A percentile compares a stretch with the other conserved stretches of the same genome.
Conservation (phyloP, 2,329 filamentous ascomycete species). For the Mycocentrospora acerina region DNA sequence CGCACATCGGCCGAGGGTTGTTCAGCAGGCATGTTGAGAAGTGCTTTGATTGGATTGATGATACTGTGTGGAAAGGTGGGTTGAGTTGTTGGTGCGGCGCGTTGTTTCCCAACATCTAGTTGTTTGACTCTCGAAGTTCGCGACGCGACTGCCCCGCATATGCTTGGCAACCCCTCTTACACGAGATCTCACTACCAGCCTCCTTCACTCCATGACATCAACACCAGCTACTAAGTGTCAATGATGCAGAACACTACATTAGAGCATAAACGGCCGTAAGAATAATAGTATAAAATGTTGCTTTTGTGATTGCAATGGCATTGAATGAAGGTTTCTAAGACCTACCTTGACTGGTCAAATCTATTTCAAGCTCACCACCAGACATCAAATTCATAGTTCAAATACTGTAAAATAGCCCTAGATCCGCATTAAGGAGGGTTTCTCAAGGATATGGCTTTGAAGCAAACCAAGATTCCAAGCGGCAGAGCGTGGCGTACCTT, state of each 20-base stretch:
- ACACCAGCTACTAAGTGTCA: background rate
- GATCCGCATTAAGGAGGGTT: constrained; percentile 35
- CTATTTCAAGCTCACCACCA: too few relatives aligned
- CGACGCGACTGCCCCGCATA: constrained; percentile 3
- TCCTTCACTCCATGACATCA: constrained; percentile 2
- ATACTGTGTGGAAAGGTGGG: background rate
- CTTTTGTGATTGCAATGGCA: too few relatives aligned
- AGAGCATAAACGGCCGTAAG: background rate
- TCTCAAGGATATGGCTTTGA: constrained; percentile 40
- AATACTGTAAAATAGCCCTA: constrained; percentile 14
- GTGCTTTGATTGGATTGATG: background rate
- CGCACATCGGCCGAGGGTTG: constrained; percentile 51
- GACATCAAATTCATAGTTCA: background rate
- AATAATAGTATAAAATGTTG: too few relatives aligned
- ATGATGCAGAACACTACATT: background rate
- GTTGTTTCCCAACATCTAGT: too few relatives aligned
- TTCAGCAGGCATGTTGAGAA: constrained; percentile 19
- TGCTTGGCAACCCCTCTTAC: constrained; percentile 9
- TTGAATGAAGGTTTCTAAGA: too few relatives aligned
- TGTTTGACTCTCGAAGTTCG: too few relatives aligned
- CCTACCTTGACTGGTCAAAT: too few relatives aligned
- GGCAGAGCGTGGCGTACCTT: constrained; percentile 33
- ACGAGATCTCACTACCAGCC: constrained; percentile 1
- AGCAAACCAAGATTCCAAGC: constrained; percentile 44
- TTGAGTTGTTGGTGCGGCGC: background rate